These are phyloP conservation scores for Ustilago tritici DNA, from an alignment of 1,284 basidiomycete species.

Conservation along the genomic window DNA sequence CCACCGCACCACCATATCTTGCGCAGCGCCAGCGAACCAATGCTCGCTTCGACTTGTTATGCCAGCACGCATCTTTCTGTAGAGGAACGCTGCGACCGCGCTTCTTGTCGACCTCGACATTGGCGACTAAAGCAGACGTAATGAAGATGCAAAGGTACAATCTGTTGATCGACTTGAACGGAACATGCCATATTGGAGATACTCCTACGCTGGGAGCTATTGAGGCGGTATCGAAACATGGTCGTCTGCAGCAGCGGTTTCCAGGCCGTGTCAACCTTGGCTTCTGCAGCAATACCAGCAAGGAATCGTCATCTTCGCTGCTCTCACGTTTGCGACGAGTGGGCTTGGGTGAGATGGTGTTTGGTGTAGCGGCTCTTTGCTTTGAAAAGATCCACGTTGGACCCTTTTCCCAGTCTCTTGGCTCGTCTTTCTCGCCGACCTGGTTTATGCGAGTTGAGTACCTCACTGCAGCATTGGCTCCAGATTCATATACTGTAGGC, in stretches of 20 bases:
- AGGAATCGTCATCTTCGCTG: slow-evolving; percentile 36
- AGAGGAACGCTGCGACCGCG: background rate
- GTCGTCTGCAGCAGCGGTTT: slow-evolving; percentile 14
- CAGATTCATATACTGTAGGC: too few species aligned
- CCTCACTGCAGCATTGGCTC: background rate
- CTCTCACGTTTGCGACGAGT: slow-evolving; percentile 32
- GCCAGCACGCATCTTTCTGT: background rate
- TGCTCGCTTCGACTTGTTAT: background rate
- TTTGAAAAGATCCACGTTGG: background rate
- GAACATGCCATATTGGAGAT: slow-evolving; percentile 46
- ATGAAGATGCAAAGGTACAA: slow-evolving; percentile 33
- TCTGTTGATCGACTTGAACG: slow-evolving; percentile 48
- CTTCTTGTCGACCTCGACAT: background rate
- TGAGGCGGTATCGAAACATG: slow-evolving; percentile 33
- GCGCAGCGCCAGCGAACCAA: background rate
- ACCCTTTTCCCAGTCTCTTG: slow-evolving; percentile 11
- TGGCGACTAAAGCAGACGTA: background rate
- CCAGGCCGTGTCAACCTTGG: slow-evolving; percentile 29
- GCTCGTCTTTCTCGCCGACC: background rate
- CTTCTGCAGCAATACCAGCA: slow-evolving; percentile 50
- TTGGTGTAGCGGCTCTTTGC: slow-evolving; percentile 1
- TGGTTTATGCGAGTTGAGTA: background rate
- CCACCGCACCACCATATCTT: background rate
- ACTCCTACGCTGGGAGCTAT: slow-evolving; percentile 29
- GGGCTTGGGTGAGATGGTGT: background rate